Percentiles rank a stretch among this genome's conserved stretches.
Evolutionary conservation across 2,329 filamentous ascomycete genomes (phyloP).

Genomic region (Aspergillus sp.): DNA sequence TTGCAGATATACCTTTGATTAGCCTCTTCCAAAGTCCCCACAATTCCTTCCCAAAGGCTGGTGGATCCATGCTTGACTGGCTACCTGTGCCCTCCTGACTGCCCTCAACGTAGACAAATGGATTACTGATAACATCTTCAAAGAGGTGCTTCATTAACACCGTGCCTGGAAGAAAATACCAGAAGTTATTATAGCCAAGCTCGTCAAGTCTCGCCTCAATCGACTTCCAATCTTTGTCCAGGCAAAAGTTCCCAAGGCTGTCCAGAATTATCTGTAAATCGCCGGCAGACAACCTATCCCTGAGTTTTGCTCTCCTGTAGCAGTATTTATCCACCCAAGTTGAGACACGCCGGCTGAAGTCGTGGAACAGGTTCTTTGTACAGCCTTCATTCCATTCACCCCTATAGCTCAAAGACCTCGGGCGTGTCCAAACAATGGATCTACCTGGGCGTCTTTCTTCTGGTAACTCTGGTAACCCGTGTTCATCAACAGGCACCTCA

Average conservation of each 20-base stretch:
- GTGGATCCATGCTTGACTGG: neutral
- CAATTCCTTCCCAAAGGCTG: neutral
- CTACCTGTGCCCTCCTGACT: neutral
- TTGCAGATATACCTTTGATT: neutral
- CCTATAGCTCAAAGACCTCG: too few relatives aligned
- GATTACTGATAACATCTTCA: neutral
- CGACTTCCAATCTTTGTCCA: neutral
- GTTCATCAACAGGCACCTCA: too few relatives aligned
- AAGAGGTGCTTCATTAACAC: neutral
- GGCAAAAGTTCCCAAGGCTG: neutral
- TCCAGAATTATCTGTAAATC: neutral
- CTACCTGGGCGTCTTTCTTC: too few relatives aligned
- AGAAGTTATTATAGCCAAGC: neutral
- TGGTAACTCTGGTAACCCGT: too few relatives aligned
- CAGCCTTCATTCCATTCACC: too few relatives aligned
- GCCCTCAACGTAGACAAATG: neutral
- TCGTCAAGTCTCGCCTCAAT: neutral
- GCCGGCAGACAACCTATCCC: neutral
- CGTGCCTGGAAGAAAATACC: neutral
- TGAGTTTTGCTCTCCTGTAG: neutral
- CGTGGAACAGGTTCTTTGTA: too few relatives aligned
- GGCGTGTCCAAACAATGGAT: too few relatives aligned
- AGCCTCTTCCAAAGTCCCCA: neutral
- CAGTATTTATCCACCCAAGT: neutral
- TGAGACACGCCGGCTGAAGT: neutral